phyloP scores from a whole-genome alignment of 768 basidiomycete genomes.

The Xerocomellus amylosporus region DNA sequence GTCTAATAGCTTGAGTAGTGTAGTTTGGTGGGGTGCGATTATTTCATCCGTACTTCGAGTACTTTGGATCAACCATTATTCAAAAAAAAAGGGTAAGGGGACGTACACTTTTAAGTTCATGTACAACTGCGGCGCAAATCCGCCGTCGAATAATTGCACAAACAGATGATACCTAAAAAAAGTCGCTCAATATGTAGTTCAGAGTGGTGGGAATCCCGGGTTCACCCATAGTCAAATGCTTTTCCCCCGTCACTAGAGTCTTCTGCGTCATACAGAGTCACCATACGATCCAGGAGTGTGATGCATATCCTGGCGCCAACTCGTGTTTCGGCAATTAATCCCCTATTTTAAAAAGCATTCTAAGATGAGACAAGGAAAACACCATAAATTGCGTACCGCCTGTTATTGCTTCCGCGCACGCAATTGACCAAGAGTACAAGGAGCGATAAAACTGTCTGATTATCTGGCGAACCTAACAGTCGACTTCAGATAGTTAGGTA shows the following conservation, averaged over 20 bases:
- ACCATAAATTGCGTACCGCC: conserved; percentile 47
- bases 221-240: conserved; percentile 76
- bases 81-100: neutral
- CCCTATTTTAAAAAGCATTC: conserved; percentile 27
- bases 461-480: conserved; percentile 62
- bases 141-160: conserved; percentile 57
- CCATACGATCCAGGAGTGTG: conserved; percentile 67
- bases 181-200: conserved; percentile 11
- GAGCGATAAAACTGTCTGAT: conserved; percentile 55
- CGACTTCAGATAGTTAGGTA: conserved; percentile 39
- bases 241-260: conserved; percentile 61
- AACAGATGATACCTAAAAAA: conserved; percentile 62
- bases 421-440: conserved; percentile 75
- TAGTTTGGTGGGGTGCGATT: conserved; percentile 81
- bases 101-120: conserved; percentile 58
- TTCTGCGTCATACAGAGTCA: conserved; percentile 63
- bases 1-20: conserved; percentile 84
- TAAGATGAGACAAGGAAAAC: conserved; percentile 9
- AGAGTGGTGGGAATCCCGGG: neutral
- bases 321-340: conserved; percentile 48
- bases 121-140: conserved; percentile 60
- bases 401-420: conserved; percentile 50
- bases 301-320: conserved; percentile 67
- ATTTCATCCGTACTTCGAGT: conserved; percentile 58
- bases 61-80: conserved; percentile 12